Conservation (phyloP, 495 filamentous ascomycete species). For the Cetradonia linearis region DNA sequence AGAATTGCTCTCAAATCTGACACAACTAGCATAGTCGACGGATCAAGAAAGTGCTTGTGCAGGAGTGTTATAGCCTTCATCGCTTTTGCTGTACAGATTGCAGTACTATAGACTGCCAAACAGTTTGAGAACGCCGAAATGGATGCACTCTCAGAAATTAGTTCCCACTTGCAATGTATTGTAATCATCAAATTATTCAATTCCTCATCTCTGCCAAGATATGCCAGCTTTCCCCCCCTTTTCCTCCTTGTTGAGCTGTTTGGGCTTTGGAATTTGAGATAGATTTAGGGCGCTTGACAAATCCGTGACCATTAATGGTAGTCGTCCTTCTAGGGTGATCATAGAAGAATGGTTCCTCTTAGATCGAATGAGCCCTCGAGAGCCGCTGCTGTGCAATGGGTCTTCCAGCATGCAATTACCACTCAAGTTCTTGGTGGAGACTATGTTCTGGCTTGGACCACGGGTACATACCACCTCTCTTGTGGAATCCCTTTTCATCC, state of each 20-base stretch:
- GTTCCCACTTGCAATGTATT: background rate
- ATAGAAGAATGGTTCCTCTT: background rate
- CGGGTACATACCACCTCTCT: conserved; percentile 44
- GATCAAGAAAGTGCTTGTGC: background rate
- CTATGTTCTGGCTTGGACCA: conserved; percentile 34
- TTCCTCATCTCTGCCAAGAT: background rate
- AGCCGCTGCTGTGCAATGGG: background rate
- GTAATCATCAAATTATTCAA: background rate
- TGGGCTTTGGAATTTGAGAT: background rate
- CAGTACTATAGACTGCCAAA: background rate
- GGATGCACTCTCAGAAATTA: background rate
- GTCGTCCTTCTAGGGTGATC: background rate
- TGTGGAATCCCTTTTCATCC: conserved; percentile 40
- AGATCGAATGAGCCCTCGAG: background rate
- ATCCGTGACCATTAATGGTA: background rate
- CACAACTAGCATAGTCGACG: background rate
- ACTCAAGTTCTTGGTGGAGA: conserved; percentile 16
- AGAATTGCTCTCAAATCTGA: background rate
- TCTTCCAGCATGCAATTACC: background rate
- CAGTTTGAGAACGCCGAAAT: background rate
- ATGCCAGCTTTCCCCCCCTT: background rate
- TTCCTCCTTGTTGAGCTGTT: background rate
- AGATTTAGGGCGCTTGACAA: background rate
- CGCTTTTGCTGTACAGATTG: background rate
- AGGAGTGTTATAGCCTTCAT: background rate